Evolutionary conservation across 2,329 filamentous ascomycete genomes (phyloP), one percentile per base, ranked within the genome.

Genomic region (Aureobasidium sp.): DNA sequence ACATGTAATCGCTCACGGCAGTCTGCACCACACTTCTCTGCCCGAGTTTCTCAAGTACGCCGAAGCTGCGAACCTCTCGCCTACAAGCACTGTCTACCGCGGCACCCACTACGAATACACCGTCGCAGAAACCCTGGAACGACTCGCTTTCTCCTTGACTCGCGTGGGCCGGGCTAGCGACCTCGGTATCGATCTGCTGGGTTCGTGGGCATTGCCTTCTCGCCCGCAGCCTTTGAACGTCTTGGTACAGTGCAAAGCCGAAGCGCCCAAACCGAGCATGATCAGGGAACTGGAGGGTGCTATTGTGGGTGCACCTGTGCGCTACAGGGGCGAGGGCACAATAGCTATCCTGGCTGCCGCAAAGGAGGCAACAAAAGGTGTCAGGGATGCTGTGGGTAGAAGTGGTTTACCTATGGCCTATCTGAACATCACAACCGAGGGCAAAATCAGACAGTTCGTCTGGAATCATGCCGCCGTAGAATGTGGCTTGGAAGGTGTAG

Each of bases 101-200:
- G 90, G 90, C 66, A 93, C 89, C 0, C 83, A 83, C 71, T 93
- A 89, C 76, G 90, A 94, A 73, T 93, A 93, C 76, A 84, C 79
- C 0, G 82, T 85, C 3, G 80, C 82, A 6, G 71, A 74, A 4
- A 75, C 82, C 0, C 80, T 93, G 0, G 69, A 79, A 3, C 74
- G 75, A 1, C 81, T 88, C 58, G 85, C 86, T 60, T 89, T 93
- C 75, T 74, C 76, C 26, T 79, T 92, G 37, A 78, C 77, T 51
- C 83, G 89, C 36, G 80, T 87, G 1, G 90, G 89, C 32, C 83
- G 87, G 39, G 76, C 78, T 3, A 84, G 82, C 1, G 89, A 93
- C 73, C 80, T 79, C 63, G 89, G 90, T 41, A 88, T 90, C 68
- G 90, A 93, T 70, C 79, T 93, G 1, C 75, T 91, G 0, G 89